A percentile compares a stretch with the other conserved stretches of the same genome.
Conservation (phyloP, 2,329 filamentous ascomycete genomes). For the Xylogone sp. region DNA sequence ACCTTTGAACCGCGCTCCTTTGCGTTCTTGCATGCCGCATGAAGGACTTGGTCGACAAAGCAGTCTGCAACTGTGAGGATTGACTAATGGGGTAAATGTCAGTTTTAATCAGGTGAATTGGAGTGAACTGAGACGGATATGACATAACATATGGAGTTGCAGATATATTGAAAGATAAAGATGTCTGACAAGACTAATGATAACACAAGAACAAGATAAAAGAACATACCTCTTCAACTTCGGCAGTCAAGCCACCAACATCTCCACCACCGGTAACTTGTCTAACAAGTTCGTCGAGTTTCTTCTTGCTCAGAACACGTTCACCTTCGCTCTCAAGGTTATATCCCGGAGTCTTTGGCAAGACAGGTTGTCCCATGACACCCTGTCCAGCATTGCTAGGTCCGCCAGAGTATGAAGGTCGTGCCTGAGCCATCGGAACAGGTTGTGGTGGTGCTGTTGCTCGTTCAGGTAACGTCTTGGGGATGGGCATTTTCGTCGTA, state of each 20-base stretch:
- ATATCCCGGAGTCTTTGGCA: slow-evolving; percentile 77
- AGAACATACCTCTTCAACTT: slow-evolving; percentile 83
- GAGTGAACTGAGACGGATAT: slow-evolving; percentile 6
- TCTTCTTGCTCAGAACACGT: slow-evolving; percentile 94
- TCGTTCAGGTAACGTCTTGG: slow-evolving; percentile 68
- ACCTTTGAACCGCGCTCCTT: slow-evolving; percentile 90
- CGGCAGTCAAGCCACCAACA: slow-evolving; percentile 76
- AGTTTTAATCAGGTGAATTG: slow-evolving; percentile 3
- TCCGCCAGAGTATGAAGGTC: slow-evolving; percentile 82
- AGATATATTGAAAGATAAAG: too few species aligned
- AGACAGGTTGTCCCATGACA: slow-evolving; percentile 81
- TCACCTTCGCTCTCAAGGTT: slow-evolving; percentile 90
- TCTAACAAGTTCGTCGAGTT: slow-evolving; percentile 89
- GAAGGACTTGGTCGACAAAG: slow-evolving; percentile 89
- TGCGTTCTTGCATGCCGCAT: slow-evolving; percentile 82
- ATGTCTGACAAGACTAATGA: too few species aligned
- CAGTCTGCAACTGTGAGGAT: slow-evolving; percentile 87
- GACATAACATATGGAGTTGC: neutral
- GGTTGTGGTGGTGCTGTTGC: slow-evolving; percentile 69
- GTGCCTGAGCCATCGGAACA: slow-evolving; percentile 65
- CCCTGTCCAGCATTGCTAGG: slow-evolving; percentile 71
- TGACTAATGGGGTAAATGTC: slow-evolving; percentile 49
- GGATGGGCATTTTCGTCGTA: slow-evolving; percentile 29
- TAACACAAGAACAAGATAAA: neutral
- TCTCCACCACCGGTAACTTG: slow-evolving; percentile 85